Evolutionary conservation across 2,329 filamentous ascomycete genomes (phyloP), one percentile per base, ranked within the genome.

Genomic region (Camillea tinctor): DNA sequence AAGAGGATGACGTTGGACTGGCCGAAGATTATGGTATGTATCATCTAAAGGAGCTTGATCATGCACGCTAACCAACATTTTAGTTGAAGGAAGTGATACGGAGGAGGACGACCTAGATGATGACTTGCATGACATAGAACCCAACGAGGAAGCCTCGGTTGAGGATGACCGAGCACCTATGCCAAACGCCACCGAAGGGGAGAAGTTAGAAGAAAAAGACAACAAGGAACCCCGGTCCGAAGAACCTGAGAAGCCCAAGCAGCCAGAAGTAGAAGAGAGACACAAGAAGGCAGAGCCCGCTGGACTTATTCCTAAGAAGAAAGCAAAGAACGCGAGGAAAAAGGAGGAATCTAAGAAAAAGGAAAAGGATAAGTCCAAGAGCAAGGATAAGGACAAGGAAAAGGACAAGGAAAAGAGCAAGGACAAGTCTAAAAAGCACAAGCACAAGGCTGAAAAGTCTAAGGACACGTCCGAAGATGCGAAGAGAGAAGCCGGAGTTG

Each of bases 1-100:
- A 60, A 36, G 66, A 68, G 24, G 30, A 30, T 7, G 26, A 30
- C 7, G 26, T 7, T 30, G 26, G 13, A 7, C 2, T 9, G 13
- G 26, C 26, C 55, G 65, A 68, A 23, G 44, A 66, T 36, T 30
- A 66, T 67, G 69, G 70, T 71, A 68, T 52, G 64, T 63, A 40
- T 52, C 7, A 48, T 50, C 22, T 36, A 17, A 60, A 11, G 54
- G 54, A 9, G 55, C 3, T 26, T 36, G 30, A 54, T 57, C 63
- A 62, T 55, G 49, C 17, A 40, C 57, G 61, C 68, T 68, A 69
- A 71, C 60, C 59, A 44, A 36, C 23, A 30, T 48, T 54, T 52
- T 60, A 67, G 66, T 49, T 50, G 62, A 63, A 48, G 58, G 60
- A 19, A 52, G 50, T 52, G 65, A 68, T 17, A 50, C 53, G 30